A percentile compares a stretch with the other conserved stretches of the same genome.
phyloP scores from a whole-genome alignment of 2,329 filamentous ascomycete species.

The Lanzia echinophila region DNA sequence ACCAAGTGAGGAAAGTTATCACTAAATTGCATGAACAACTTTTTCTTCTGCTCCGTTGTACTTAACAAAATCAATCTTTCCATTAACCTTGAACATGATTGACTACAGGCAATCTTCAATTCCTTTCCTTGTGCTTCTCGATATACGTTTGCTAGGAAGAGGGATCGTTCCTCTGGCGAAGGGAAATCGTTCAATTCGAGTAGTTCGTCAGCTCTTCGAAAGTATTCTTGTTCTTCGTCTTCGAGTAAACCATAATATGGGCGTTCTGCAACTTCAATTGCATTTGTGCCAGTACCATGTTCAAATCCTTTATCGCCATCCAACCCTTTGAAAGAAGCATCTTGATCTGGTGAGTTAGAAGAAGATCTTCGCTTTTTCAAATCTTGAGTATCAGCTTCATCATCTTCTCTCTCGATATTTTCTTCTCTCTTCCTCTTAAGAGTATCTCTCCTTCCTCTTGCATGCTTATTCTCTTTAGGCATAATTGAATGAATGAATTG shows the following conservation, averaged over 20 bases:
- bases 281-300: conserved; percentile 13
- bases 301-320: conserved; percentile 15
- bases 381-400: conserved; percentile 33
- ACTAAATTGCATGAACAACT: conserved; percentile 75
- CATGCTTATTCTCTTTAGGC: conserved; percentile 54
- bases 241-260: conserved; percentile 87
- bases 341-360: background rate
- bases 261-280: conserved; percentile 21
- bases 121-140: conserved; percentile 86
- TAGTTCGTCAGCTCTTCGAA: conserved; percentile 80
- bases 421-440: conserved; percentile 41
- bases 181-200: conserved; percentile 86
- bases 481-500: conserved; percentile 36
- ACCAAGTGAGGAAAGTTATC: conserved; percentile 84
- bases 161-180: conserved; percentile 60
- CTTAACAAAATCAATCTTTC: conserved; percentile 84
- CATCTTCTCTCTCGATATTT: conserved; percentile 33
- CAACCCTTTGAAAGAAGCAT: conserved; percentile 12
- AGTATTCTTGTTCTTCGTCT: conserved; percentile 92
- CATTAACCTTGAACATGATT: conserved; percentile 89
- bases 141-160: conserved; percentile 77
- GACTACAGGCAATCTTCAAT: conserved; percentile 90
- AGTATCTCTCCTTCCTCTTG: conserved; percentile 47
- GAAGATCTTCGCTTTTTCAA: conserved; percentile 30
- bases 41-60: conserved; percentile 73